Evolutionary conservation across 306 rosid species (phyloP).

Genomic region (Psophocarpus tetragonolobus): DNA sequence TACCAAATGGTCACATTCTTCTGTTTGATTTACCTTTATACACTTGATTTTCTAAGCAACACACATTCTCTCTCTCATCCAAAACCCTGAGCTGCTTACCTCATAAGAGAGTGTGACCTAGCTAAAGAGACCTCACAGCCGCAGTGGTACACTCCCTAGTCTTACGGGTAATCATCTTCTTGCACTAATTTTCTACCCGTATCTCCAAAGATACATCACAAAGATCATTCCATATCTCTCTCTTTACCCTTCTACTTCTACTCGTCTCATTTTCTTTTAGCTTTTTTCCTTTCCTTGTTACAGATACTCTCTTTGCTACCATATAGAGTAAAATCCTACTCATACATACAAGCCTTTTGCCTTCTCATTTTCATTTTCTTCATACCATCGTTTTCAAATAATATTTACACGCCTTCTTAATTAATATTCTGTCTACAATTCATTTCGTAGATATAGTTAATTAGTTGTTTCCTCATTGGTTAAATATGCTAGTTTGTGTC

Average conservation of each 20-base stretch:
- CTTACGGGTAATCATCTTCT: conserved; percentile 88
- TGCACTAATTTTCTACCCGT: conserved; percentile 74
- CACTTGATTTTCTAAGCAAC: conserved; percentile 48
- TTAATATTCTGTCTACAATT: neutral
- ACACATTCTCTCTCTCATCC: conserved; percentile 43
- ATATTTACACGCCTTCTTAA: no score
- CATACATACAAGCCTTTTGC: conserved; percentile 44
- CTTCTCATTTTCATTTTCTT: conserved; percentile 9
- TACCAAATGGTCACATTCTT: conserved; percentile 42
- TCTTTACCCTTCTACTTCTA: conserved; percentile 36
- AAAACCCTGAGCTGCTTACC: conserved; percentile 69
- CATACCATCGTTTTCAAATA: neutral
- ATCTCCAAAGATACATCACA: conserved; percentile 83
- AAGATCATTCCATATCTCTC: conserved; percentile 55
- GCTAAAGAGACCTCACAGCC: conserved; percentile 53
- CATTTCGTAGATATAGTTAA: neutral
- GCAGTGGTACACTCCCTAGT: conserved; percentile 69
- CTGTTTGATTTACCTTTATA: conserved; percentile 40
- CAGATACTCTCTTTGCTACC: conserved; percentile 56
- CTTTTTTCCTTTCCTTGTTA: conserved; percentile 40
- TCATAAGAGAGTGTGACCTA: conserved; percentile 61
- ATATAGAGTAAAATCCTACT: conserved; percentile 52
- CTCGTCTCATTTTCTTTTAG: conserved; percentile 26
- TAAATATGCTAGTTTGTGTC: no score
- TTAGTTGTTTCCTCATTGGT: no score